Percentiles rank a stretch among this genome's conserved stretches.
These are phyloP conservation scores for Boletus huronensis DNA, from an alignment of 768 basidiomycete species.

Conservation along the genomic window DNA sequence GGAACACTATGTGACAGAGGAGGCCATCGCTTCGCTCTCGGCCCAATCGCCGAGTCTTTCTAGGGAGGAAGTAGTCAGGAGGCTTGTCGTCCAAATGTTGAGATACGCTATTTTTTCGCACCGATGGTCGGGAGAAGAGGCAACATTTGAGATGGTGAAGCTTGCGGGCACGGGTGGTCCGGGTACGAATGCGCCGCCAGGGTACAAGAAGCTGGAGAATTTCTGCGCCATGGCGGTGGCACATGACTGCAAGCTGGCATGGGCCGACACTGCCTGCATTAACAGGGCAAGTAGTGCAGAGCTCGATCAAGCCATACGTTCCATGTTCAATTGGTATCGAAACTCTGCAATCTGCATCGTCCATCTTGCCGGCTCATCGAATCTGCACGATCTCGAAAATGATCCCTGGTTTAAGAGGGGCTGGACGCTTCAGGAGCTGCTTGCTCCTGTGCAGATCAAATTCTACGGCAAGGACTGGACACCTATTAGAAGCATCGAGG, in stretches of 20 bases:
- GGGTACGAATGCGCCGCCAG: not conserved
- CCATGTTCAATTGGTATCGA: conserved; percentile 5
- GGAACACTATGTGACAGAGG: not conserved
- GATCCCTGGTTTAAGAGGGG: conserved; percentile 3
- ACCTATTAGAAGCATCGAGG: not conserved
- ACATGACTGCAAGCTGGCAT: conserved; percentile 5
- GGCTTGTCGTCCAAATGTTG: not conserved
- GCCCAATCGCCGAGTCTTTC: not conserved
- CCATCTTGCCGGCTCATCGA: not conserved
- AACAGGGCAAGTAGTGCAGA: conserved; percentile 2
- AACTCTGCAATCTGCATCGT: not conserved
- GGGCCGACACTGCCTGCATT: conserved; percentile 23
- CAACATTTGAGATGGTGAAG: not conserved
- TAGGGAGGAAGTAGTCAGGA: not conserved
- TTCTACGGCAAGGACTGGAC: conserved; percentile 5
- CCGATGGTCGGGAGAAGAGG: not conserved
- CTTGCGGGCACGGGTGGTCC: not conserved
- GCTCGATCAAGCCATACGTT: conserved; percentile 5
- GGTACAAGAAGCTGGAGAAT: not conserved
- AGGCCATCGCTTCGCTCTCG: not conserved
- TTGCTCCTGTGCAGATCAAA: conserved; percentile 3
- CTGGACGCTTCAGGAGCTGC: conserved; percentile 6
- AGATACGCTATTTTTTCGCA: not conserved
- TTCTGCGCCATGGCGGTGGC: not conserved
- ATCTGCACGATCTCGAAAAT: not conserved